Base-by-base conservation (phyloP, 352 stramenopile species). In the Phytophthora sansomeana region DNA sequence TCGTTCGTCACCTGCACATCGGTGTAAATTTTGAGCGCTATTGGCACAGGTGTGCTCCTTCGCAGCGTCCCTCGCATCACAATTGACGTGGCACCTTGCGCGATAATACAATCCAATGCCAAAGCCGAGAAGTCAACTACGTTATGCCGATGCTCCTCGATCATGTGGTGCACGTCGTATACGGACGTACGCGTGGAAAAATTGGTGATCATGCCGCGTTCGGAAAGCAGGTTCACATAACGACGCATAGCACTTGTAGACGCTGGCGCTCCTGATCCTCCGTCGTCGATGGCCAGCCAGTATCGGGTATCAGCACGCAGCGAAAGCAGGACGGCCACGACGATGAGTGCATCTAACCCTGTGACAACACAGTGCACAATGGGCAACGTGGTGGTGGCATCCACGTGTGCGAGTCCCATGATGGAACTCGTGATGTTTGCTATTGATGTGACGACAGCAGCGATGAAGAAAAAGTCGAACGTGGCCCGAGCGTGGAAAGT, bases 121-220 rank as follows among this genome's bases (percentile, higher is more conserved):
- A 96, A 62, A 16, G 74, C 81, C 0, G 85, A 90, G 16, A 93
- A 92, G 35, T 96, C 88, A 16, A 96, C 83, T 17, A 96, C 86
- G 17, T 85, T 92, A 42, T 95, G 84, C 1, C 81, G 72, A 44
- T 93, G 85, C 52, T 93, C 84, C 53, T 96, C 88, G 24, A 96
- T 96, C 86, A 96, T 93, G 38, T 81, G 86, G 35, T 96, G 88
- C 3, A 96, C 88, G 56, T 96, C 87, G 67, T 96, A 96, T 21
- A 96, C 88, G 0, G 86, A 95, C 16, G 88, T 96, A 16, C 85
- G 86, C 4, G 88, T 96, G 7, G 88, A 96, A 57, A 95, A 96
- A 46, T 91, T 93, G 10, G 87, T 95, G 48, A 95, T 91, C 80
- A 95, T 91, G 17, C 88, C 88, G 56, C 83, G 83, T 38, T 96